A percentile compares a stretch with the other conserved stretches of the same genome.
phyloP scores from a whole-genome alignment of 2,329 filamentous ascomycete species.

The Metarhizium sp. region DNA sequence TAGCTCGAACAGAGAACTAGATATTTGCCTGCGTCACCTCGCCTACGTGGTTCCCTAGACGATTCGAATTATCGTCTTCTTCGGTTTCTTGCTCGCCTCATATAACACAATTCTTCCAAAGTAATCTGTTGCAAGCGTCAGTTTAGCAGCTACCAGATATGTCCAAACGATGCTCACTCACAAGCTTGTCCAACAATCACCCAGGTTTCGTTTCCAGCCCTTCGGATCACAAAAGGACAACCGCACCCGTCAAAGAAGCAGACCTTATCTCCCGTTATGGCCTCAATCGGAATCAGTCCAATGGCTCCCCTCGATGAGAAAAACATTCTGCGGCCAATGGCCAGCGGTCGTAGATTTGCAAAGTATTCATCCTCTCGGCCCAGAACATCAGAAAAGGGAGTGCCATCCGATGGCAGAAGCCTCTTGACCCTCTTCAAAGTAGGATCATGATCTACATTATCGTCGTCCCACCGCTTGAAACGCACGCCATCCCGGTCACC shows the following conservation, averaged over 20 bases:
- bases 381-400: not conserved
- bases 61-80: too few species aligned
- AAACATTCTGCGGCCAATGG: not conserved
- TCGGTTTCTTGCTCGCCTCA: too few species aligned
- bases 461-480: not conserved
- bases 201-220: not conserved
- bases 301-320: not conserved
- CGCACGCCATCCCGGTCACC: not conserved
- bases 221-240: not conserved
- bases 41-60: too few species aligned
- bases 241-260: not conserved
- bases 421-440: too few species aligned
- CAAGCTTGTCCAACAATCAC: not conserved
- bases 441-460: not conserved
- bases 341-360: not conserved
- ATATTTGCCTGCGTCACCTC: too few species aligned
- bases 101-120: too few species aligned
- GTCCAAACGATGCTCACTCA: not conserved
- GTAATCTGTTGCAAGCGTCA: too few species aligned
- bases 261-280: not conserved
- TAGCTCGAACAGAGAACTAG: too few species aligned
- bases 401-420: too few species aligned
- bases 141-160: too few species aligned
- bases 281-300: not conserved
- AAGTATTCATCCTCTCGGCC: not conserved